Evolutionary conservation across 2,329 filamentous ascomycete genomes (phyloP), one percentile per base, ranked within the genome.

Genomic region (Talaromyces sp.): DNA sequence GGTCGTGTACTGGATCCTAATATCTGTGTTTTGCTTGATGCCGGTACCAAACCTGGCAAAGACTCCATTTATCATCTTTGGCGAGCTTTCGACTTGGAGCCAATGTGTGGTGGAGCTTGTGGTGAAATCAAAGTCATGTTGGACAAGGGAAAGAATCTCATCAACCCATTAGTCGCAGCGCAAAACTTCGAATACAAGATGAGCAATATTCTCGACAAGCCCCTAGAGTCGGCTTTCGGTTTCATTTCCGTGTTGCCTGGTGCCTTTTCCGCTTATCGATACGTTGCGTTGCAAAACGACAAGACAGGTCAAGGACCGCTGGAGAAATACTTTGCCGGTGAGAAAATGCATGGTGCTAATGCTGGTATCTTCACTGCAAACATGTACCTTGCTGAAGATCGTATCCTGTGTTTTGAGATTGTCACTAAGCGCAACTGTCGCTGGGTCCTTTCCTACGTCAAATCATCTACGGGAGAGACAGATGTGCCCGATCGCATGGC

Each of bases 151-250:
- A 94, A 91, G 78, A 93, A 96, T 72, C 85, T 99, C 41, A 77
- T 97, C 70, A 99, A 98, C 73, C 95, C 95, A 0, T 85, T 99
- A 4, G 91, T 99, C 24, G 95, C 95, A 2, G 93, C 93, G 0
- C 95, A 99, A 74, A 99, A 99, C 75, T 99, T 99, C 72, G 95
- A 99, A 82, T 99, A 99, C 85, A 99, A 99, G 85, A 97, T 99
- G 90, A 97, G 92, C 78, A 99, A 99, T 74, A 99, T 99, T 74
- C 85, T 99, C 52, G 95, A 99, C 78, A 99, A 99, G 81, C 95
- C 95, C 2, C 83, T 99, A 47, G 95, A 99, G 76, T 98, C 94
- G 3, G 92, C 94, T 0, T 99, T 99, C 77, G 95, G 95, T 56
- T 99, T 98, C 81, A 98, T 99, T 75, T 92, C 92, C 52, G 95